These are phyloP conservation scores for Boletales sp. DNA, from an alignment of 768 basidiomycete genomes.

Conservation along the genomic window DNA sequence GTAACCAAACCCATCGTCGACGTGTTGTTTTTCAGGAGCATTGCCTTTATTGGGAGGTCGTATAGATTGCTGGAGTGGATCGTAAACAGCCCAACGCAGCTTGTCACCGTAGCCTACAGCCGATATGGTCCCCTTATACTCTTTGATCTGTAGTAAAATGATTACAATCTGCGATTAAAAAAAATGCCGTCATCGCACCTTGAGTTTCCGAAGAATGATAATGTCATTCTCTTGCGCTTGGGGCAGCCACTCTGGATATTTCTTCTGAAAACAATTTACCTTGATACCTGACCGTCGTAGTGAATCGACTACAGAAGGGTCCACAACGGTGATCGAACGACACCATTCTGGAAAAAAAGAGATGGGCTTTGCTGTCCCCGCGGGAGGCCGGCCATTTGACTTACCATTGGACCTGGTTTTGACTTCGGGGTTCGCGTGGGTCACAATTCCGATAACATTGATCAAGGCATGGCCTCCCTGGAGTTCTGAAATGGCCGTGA, in stretches of 20 bases:
- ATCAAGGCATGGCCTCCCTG: slow-evolving; percentile 10
- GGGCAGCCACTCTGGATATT: slow-evolving; percentile 49
- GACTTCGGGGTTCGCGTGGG: slow-evolving; percentile 6
- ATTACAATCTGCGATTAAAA: background rate
- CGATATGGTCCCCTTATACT: slow-evolving; percentile 27
- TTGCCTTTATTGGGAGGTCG: slow-evolving; percentile 36
- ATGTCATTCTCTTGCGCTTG: slow-evolving; percentile 45
- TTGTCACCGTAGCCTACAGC: slow-evolving; percentile 46
- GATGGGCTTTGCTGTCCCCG: background rate
- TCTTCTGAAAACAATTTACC: slow-evolving; percentile 52
- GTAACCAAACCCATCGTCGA: slow-evolving; percentile 35
- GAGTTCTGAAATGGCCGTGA: slow-evolving; percentile 16
- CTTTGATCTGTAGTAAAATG: slow-evolving; percentile 27
- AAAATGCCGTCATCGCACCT: slow-evolving; percentile 33
- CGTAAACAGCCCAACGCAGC: slow-evolving; percentile 55
- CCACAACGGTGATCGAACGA: slow-evolving; percentile 45
- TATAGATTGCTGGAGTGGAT: slow-evolving; percentile 34
- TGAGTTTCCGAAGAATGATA: slow-evolving; percentile 47
- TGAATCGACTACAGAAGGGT: slow-evolving; percentile 43
- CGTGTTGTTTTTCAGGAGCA: slow-evolving; percentile 33
- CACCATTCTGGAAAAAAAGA: slow-evolving; percentile 41
- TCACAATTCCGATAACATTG: slow-evolving; percentile 34
- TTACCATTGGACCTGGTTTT: slow-evolving; percentile 26
- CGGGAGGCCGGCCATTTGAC: slow-evolving; percentile 3
- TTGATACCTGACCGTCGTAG: slow-evolving; percentile 21